Evolutionary conservation across 1,284 basidiomycete genomes (phyloP), one percentile per base, ranked within the genome.

Genomic region (Marasmius sp.): DNA sequence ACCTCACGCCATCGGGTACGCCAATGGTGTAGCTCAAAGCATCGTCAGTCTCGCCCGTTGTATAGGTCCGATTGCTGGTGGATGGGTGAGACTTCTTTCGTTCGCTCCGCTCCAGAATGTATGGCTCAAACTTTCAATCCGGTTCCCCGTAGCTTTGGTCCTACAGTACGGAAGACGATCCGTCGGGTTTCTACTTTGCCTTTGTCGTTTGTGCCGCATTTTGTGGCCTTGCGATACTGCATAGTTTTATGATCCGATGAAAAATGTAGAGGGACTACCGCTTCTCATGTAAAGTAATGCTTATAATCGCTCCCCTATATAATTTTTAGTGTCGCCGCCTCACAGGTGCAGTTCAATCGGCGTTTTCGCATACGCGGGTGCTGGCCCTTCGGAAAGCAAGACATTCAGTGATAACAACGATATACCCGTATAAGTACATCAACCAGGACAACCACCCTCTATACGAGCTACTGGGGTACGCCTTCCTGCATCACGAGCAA

Each of bases 11-110:
- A 83, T 93, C 34, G 89, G 91, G 20, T 85, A 87, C 63, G 89
- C 91, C 2, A 93, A 93, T 68, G 92, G 92, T 34, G 84, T 91
- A 47, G 91, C 91, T 0, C 91, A 93, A 72, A 92, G 90, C 69
- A 91, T 92, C 45, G 92, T 92, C 65, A 92, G 90, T 70, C 83
- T 93, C 34, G 90, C 90, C 16, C 84, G 91, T 47, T 92, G 89
- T 74, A 68, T 88, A 38, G 91, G 91, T 16, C 91, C 91, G 36
- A 83, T 92, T 45, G 78, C 92, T 16, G 90, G 90, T 57, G 90
- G 91, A 51, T 88, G 86, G 69, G 89, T 91, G 68, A 72, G 87
- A 51, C 27, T 79, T 16, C n/a, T n/a, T n/a, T 20, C 50, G 49
- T 51, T 12, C 7, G n/a, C n/a, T 51, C 59, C 33, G 33, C 33